phyloP scores from a whole-genome alignment of 805 yeast genomes.

The Zygotorulaspora danielsina region DNA sequence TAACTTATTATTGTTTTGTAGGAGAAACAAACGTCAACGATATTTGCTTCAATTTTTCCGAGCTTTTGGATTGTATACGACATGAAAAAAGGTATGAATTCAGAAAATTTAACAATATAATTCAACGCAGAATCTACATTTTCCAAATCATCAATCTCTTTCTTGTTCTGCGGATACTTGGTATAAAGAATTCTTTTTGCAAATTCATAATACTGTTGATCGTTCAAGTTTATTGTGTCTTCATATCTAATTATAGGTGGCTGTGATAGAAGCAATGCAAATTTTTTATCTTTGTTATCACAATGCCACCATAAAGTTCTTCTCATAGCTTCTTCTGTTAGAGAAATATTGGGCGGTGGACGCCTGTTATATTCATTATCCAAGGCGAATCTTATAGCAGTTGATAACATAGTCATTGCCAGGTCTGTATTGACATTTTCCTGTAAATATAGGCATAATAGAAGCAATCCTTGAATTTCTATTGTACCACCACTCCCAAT shows the following conservation, averaged over 20 bases:
- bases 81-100: slow-evolving; percentile 21
- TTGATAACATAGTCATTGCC: slow-evolving; percentile 40
- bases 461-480: slow-evolving; percentile 49
- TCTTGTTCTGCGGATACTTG: slow-evolving; percentile 7
- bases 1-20: slow-evolving; percentile 14
- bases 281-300: slow-evolving; percentile 21
- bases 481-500: slow-evolving; percentile 48
- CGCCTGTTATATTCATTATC: slow-evolving; percentile 49
- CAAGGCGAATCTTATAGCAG: slow-evolving; percentile 51
- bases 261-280: slow-evolving; percentile 22
- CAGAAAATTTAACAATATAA: slow-evolving; percentile 17
- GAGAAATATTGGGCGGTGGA: slow-evolving; percentile 30
- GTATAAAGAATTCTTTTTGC: slow-evolving; percentile 16
- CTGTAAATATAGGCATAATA: slow-evolving; percentile 41
- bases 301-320: slow-evolving; percentile 48
- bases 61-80: slow-evolving; percentile 23
- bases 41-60: slow-evolving; percentile 16
- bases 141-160: slow-evolving; percentile 13
- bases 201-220: slow-evolving; percentile 20
- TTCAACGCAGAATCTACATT: slow-evolving; percentile 19
- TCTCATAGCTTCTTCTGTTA: slow-evolving; percentile 38
- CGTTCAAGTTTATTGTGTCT: slow-evolving; percentile 25
- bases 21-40: slow-evolving; percentile 22
- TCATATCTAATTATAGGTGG: slow-evolving; percentile 23
- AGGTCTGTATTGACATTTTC: slow-evolving; percentile 40